Evolutionary conservation across 2,329 filamentous ascomycete genomes (phyloP), one percentile per base, ranked within the genome.

Genomic region (Cordyceps tenuipes): DNA sequence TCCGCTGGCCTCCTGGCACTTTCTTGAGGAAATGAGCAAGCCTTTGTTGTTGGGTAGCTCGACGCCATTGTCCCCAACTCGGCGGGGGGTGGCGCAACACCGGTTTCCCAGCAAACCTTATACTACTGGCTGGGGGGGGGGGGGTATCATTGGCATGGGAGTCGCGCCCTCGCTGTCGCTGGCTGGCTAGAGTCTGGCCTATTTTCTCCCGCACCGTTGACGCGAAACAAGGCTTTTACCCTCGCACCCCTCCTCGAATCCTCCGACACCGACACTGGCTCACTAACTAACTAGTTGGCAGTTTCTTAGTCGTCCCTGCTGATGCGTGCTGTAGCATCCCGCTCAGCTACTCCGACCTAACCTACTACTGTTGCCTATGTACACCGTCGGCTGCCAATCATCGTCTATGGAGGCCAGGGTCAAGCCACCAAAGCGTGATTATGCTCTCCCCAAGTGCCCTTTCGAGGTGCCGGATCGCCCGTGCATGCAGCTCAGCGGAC

Each of bases 21-120:
- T 26, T 49, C 21, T 29, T 46, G 19, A 46, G 39, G 57, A 59
- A 59, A 59, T 59, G 57, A 59, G 49, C 39, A 58, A 2, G 26
- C 19, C 47, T 51, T 4, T 31, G 23, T 51, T 31, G 23, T 44
- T 57, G 5, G 47, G 48, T 4, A 58, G 31, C 46, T 57, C 54
- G 23, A 48, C 39, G 36, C 26, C 34, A 19, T 19, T 8, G 29
- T 46, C 57, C 46, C 43, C 36, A 44, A 26, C 56, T 50, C 26
- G 4, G 49, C 34, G 48, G 47, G 48, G 48, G 13, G 26, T 19
- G 19, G 23, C 15, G 54, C 17, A 36, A 51, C 47, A 44, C 47
- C 36, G 34, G 34, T n/a, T 8, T 44, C 10, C 23, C 56, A 34
- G 39, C 21, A 57, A 51, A 43, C 36, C 23, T 21, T 43, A 29